phyloP scores from a whole-genome alignment of 1,139 yeast species.

The Waltiozyma sp. region DNA sequence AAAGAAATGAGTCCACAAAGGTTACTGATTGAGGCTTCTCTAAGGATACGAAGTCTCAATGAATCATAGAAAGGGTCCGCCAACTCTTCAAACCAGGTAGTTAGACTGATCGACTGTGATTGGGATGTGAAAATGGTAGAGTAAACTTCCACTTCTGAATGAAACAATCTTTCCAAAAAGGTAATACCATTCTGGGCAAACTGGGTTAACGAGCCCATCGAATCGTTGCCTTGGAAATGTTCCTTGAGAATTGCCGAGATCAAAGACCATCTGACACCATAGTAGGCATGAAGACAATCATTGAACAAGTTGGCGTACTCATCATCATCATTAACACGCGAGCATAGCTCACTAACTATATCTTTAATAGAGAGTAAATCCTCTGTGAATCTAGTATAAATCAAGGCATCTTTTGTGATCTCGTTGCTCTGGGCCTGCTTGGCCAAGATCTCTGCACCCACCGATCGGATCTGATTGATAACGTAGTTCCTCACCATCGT shows the following conservation, averaged over 20 bases:
- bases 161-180: slow-evolving; percentile 45
- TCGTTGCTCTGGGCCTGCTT: slow-evolving; percentile 20
- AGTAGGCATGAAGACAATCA: slow-evolving; percentile 58
- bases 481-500: slow-evolving; percentile 65
- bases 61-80: slow-evolving; percentile 72
- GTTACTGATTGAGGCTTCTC: slow-evolving; percentile 54
- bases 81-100: slow-evolving; percentile 45
- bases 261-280: slow-evolving; percentile 40
- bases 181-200: slow-evolving; percentile 49
- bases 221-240: slow-evolving; percentile 19
- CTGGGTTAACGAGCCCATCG: slow-evolving; percentile 27
- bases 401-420: slow-evolving; percentile 40
- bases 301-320: slow-evolving; percentile 59
- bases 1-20: slow-evolving; percentile 71
- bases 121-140: slow-evolving; percentile 34
- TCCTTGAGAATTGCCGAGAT: slow-evolving; percentile 32
- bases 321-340: slow-evolving; percentile 32
- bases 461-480: slow-evolving; percentile 38
- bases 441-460: slow-evolving; percentile 32
- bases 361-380: slow-evolving; percentile 32
- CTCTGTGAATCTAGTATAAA: slow-evolving; percentile 51
- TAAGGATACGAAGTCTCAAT: slow-evolving; percentile 51
- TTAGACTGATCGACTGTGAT: slow-evolving; percentile 18
- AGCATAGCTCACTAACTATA: slow-evolving; percentile 39
- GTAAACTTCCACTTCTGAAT: slow-evolving; percentile 53